Percentiles rank a stretch among this genome's conserved stretches.
Evolutionary conservation across 2,329 filamentous ascomycete genomes (phyloP).

Genomic region (Pseudogymnoascus sp.): DNA sequence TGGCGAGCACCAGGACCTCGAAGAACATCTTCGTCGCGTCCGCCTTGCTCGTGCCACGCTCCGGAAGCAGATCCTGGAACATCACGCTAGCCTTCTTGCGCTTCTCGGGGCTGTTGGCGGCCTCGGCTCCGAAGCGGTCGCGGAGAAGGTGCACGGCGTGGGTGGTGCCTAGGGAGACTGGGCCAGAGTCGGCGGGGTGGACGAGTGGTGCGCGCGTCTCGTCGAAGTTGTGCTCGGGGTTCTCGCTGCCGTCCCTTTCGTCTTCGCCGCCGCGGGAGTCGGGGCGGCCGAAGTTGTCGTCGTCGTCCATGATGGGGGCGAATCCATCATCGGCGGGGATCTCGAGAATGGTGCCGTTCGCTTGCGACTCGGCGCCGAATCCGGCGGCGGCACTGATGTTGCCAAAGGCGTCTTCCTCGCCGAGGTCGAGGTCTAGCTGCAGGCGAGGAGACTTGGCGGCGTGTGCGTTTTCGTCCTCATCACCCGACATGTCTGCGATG

Average conservation of each 20-base stretch:
- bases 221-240: slow-evolving; percentile 58
- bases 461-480: slow-evolving; percentile 47
- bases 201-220: slow-evolving; percentile 68
- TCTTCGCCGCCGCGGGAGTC: slow-evolving; percentile 29
- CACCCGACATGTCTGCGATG: slow-evolving; percentile 67
- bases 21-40: slow-evolving; percentile 99
- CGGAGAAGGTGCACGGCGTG: slow-evolving; percentile 92
- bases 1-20: slow-evolving; percentile 88
- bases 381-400: slow-evolving; percentile 41
- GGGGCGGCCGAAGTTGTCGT: slow-evolving; percentile 28
- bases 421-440: slow-evolving; percentile 47
- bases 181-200: slow-evolving; percentile 75
- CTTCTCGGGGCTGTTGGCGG: slow-evolving; percentile 59
- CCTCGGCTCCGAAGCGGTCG: slow-evolving; percentile 72
- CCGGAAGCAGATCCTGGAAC: slow-evolving; percentile 87
- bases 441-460: slow-evolving; percentile 62
- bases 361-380: slow-evolving; percentile 41
- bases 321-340: slow-evolving; percentile 50
- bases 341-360: slow-evolving; percentile 56
- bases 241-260: slow-evolving; percentile 29
- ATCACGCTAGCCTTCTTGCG: slow-evolving; percentile 69
- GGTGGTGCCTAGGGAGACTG: slow-evolving; percentile 84
- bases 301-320: slow-evolving; percentile 36
- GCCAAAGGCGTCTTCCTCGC: slow-evolving; percentile 48
- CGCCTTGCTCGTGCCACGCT: slow-evolving; percentile 68